Percentiles rank a stretch among this genome's conserved stretches.
Conservation (phyloP, 1,284 basidiomycete species). For the Sanghuangporus baumii region DNA sequence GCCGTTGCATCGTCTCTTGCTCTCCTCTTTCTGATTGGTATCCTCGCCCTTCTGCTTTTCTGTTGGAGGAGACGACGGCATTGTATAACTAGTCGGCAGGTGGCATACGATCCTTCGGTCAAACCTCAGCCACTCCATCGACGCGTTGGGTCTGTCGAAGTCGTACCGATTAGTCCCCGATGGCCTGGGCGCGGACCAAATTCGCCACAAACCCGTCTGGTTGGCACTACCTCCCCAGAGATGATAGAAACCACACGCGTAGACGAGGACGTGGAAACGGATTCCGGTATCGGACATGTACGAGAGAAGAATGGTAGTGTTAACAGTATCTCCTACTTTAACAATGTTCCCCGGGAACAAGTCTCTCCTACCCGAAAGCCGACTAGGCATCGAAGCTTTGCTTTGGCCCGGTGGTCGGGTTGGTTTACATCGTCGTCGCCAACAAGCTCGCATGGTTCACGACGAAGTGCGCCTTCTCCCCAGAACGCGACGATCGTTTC, state of each 20-base stretch:
- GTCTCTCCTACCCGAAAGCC: neutral
- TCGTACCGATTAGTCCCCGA: constrained; percentile 1
- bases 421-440: constrained; percentile 12
- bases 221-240: neutral
- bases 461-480: neutral
- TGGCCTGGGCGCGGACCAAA: constrained; percentile 1
- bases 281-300: constrained; percentile 10
- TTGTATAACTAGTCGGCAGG: constrained; percentile 19
- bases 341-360: constrained; percentile 6
- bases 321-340: constrained; percentile 3
- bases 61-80: constrained; percentile 32
- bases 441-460: constrained; percentile 2
- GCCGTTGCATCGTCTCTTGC: constrained; percentile 49
- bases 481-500: constrained; percentile 9
- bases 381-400: constrained; percentile 6
- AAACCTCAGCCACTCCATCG: neutral
- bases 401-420: constrained; percentile 10
- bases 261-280: constrained; percentile 14
- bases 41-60: constrained; percentile 37
- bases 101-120: neutral
- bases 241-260: neutral
- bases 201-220: neutral
- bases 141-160: neutral
- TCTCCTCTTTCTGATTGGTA: constrained; percentile 37
- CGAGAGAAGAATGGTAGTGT: constrained; percentile 12